Evolutionary conservation across 2,329 filamentous ascomycete genomes (phyloP).

Genomic region (Rutstroemia sp.): DNA sequence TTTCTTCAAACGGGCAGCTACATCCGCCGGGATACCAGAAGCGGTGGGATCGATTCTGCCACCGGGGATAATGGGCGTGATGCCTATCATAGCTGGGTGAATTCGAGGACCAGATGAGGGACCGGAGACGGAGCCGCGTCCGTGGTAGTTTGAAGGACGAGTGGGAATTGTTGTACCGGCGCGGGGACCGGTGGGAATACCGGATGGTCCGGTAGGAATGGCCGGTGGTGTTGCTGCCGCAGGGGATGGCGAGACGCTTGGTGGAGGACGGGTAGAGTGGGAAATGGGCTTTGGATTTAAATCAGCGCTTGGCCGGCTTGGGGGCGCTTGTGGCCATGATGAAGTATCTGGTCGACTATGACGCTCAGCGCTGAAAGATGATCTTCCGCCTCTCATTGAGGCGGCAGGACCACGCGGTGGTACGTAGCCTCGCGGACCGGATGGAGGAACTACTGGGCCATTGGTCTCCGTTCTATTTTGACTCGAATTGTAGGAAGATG

Average conservation of each 20-base stretch:
- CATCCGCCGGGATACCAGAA: constrained; percentile 24
- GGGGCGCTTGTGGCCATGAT: constrained; percentile 25
- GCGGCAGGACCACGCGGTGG: constrained; percentile 21
- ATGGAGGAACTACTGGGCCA: constrained; percentile 19
- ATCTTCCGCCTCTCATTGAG: constrained; percentile 25
- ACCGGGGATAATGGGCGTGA: constrained; percentile 27
- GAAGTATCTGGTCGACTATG: constrained; percentile 21
- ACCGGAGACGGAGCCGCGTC: constrained; percentile 8
- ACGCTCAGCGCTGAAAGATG: constrained; percentile 25
- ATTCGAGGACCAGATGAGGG: constrained; percentile 21
- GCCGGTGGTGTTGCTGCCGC: constrained; percentile 17
- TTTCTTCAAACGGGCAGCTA: constrained; percentile 25
- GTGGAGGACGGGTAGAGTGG: constrained; percentile 18
- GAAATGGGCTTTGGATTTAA: constrained; percentile 14
- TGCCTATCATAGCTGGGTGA: constrained; percentile 29
- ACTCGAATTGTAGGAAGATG: constrained; percentile 13
- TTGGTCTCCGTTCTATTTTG: constrained; percentile 18
- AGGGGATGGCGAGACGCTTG: constrained; percentile 24
- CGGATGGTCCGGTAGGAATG: constrained; percentile 24
- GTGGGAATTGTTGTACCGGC: constrained; percentile 20
- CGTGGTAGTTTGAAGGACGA: constrained; percentile 22
- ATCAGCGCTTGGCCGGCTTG: constrained; percentile 14
- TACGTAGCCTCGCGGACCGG: constrained; percentile 30
- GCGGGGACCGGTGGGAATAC: constrained; percentile 27
- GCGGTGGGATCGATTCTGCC: constrained; percentile 28